These are phyloP conservation scores for Eimeria zaria DNA, from an alignment of 169 alveolate species.

Conservation along the genomic window DNA sequence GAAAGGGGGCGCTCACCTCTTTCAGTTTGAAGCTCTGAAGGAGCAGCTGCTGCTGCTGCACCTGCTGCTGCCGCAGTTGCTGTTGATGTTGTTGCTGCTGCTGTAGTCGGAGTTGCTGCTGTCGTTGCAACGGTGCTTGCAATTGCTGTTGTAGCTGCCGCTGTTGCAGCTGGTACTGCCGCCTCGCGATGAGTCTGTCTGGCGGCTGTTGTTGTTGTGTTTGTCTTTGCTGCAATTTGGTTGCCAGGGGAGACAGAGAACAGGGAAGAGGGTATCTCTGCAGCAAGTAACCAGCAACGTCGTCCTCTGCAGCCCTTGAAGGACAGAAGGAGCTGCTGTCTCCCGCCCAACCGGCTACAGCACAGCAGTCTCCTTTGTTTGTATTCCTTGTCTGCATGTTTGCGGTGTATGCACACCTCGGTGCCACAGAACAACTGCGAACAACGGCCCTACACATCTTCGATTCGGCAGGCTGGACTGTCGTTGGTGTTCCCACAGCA, in stretches of 20 bases:
- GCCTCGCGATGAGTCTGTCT: not conserved
- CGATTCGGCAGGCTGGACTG: not conserved
- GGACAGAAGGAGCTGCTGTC: not conserved
- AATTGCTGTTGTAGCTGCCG: not conserved
- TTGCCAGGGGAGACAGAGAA: not conserved
- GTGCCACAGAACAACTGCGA: not conserved
- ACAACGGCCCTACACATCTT: not conserved
- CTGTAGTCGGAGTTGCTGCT: not conserved
- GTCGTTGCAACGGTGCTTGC: not conserved
- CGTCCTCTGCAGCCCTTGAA: not conserved
- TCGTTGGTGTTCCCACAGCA: not conserved
- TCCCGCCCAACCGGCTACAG: not conserved
- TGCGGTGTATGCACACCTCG: constrained; percentile 17
- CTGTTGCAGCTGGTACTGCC: not conserved
- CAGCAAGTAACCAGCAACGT: not conserved
- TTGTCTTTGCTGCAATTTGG: not conserved
- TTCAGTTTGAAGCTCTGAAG: not conserved
- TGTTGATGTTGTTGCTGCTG: not conserved
- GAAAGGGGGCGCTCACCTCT: not conserved
- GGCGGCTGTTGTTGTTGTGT: not conserved
- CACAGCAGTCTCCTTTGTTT: not conserved
- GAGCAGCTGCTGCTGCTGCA: not conserved
- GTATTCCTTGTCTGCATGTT: not conserved
- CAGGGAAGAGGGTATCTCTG: not conserved
- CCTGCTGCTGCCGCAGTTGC: not conserved